Base-by-base conservation (phyloP, 2,329 filamentous ascomycete genomes). In the Clarireedia sp. region DNA sequence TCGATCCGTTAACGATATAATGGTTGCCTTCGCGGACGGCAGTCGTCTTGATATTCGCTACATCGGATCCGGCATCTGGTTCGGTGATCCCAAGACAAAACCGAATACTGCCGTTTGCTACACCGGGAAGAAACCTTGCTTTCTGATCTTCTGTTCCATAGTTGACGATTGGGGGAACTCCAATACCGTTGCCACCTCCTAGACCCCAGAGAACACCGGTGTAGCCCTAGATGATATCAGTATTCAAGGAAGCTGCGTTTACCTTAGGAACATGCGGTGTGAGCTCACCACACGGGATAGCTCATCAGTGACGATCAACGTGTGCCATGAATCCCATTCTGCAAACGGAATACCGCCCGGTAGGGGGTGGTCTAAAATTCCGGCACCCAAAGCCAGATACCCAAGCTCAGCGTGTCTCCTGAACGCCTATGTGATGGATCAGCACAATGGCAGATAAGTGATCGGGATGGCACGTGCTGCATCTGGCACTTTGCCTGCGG, bases 71-170 rank as follows among this genome's bases (percentile, higher is more conserved):
- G 55, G 78, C 78, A 66, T 74, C 75, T 0, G 83, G 82, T 66
- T 87, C 83, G 2, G 83, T 86, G 57, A 86, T 81, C 2, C 81
- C 82, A 10, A 86, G 69, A 63, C 80, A 85, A 63, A 86, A 85
- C 53, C 77, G 76, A 5, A 81, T 79, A 55, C 80, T 74, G 59
- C 82, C 80, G 7, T 69, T 74, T 44, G 83, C 81, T 33, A 86
- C 71, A 0, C 75, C 76, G 0, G 80, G 81, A 10, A 86, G 70
- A 75, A 80, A 87, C 44, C 73, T 73, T 17, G 64, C 68, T 66
- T 81, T 81, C 69, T 86, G 83, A 64, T 76, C 76, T 33, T 75
- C 69, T 0, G 75, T 85, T 1, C 84, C 84, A 62, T 81, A 80
- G 48, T 79, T 74, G n/a, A 84, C 74, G 46, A 87, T 73, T 0